Conservation (phyloP, 768 basidiomycete genomes). For the Boletus speciosus region DNA sequence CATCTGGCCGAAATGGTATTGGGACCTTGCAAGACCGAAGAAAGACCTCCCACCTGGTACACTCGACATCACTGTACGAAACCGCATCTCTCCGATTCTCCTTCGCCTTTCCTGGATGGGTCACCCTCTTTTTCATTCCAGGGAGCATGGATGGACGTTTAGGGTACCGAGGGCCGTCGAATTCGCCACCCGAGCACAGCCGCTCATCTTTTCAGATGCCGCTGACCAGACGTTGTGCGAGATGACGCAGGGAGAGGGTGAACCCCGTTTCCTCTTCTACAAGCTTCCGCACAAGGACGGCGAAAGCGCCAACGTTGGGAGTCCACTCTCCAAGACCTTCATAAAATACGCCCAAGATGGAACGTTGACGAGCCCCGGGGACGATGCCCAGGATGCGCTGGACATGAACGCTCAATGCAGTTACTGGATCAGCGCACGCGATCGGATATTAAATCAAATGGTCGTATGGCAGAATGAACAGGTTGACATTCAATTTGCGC, state of each 20-base stretch:
- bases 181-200: slow-evolving; percentile 43
- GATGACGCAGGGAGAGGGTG: slow-evolving; percentile 36
- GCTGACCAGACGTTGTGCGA: slow-evolving; percentile 60
- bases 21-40: slow-evolving; percentile 78
- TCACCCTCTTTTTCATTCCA: slow-evolving; percentile 80
- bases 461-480: slow-evolving; percentile 74
- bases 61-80: slow-evolving; percentile 83
- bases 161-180: slow-evolving; percentile 56
- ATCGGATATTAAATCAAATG: slow-evolving; percentile 89
- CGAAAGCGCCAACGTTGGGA: slow-evolving; percentile 93
- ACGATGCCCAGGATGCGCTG: slow-evolving; percentile 78
- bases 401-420: slow-evolving; percentile 93
- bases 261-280: slow-evolving; percentile 61
- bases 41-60: slow-evolving; percentile 64
- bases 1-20: slow-evolving; percentile 97
- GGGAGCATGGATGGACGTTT: slow-evolving; percentile 89
- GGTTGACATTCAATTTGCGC: slow-evolving; percentile 51
- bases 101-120: slow-evolving; percentile 85
- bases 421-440: slow-evolving; percentile 95
- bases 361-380: slow-evolving; percentile 75
- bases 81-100: slow-evolving; percentile 78
- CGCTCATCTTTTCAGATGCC: slow-evolving; percentile 58
- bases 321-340: slow-evolving; percentile 84
- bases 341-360: slow-evolving; percentile 86
- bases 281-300: slow-evolving; percentile 97